These are phyloP conservation scores for Sporothrix humicola DNA, from an alignment of 2,329 filamentous ascomycete genomes.

Conservation along the genomic window DNA sequence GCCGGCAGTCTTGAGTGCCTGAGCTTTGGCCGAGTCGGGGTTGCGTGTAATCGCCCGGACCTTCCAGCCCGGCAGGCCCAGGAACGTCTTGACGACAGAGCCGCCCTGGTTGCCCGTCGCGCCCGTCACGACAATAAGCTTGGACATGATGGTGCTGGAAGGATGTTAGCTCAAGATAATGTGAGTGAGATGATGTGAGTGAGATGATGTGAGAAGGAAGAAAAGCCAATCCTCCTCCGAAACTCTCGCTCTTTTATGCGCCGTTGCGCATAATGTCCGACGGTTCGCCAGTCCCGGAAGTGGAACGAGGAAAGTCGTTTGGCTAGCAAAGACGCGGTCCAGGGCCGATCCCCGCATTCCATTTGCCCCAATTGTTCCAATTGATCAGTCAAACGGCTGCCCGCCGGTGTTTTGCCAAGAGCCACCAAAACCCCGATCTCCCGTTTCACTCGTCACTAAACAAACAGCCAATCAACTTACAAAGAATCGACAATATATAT, in stretches of 20 bases:
- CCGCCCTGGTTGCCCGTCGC: slow-evolving; percentile 13
- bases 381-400: background rate
- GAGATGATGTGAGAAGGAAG: background rate
- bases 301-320: background rate
- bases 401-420: slow-evolving; percentile 6
- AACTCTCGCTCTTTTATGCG: background rate
- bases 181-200: background rate
- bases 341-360: no score
- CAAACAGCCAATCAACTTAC: background rate
- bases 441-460: background rate
- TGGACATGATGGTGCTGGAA: background rate
- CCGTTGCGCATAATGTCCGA: background rate
- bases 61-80: background rate
- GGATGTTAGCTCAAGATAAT: background rate
- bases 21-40: slow-evolving; percentile 3
- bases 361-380: no score
- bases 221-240: background rate
- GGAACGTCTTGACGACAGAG: background rate
- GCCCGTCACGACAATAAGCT: slow-evolving; percentile 5
- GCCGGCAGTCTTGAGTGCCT: background rate
- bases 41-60: slow-evolving; percentile 1
- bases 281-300: background rate
- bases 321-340: no score
- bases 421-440: slow-evolving; percentile 12
- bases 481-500: background rate